Percentiles rank a stretch among this genome's conserved stretches.
Conservation (phyloP, 73 alveolate species). For the Diophrys sp. region DNA sequence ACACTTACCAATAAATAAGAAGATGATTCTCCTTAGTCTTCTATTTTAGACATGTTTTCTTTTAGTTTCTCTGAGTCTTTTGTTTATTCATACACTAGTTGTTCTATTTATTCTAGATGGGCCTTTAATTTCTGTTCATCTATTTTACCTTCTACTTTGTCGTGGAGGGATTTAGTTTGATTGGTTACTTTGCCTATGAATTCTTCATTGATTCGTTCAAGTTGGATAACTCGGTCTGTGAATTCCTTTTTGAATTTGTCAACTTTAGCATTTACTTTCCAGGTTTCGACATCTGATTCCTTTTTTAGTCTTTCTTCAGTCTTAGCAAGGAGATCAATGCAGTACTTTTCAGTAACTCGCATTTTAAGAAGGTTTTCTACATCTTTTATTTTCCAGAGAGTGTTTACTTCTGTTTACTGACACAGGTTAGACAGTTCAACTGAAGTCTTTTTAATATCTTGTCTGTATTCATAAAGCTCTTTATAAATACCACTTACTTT, state of each 20-base stretch:
- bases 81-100: neutral
- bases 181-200: neutral
- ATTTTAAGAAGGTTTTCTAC: neutral
- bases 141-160: neutral
- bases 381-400: neutral
- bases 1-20: neutral
- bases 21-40: neutral
- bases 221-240: no score
- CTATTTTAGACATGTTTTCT: neutral
- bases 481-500: no score
- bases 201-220: neutral
- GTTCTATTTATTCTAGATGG: neutral
- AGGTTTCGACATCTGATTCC: neutral
- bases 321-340: neutral
- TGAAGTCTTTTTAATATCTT: no score
- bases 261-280: neutral
- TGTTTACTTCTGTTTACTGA: no score
- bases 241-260: neutral
- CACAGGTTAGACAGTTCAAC: no score
- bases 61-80: neutral
- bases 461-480: no score
- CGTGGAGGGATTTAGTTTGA: neutral
- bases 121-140: neutral
- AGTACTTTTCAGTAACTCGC: slow-evolving; percentile 2
- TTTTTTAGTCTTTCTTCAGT: neutral